These are phyloP conservation scores for Pythium periplocum DNA, from an alignment of 352 stramenopile species.

Conservation along the genomic window DNA sequence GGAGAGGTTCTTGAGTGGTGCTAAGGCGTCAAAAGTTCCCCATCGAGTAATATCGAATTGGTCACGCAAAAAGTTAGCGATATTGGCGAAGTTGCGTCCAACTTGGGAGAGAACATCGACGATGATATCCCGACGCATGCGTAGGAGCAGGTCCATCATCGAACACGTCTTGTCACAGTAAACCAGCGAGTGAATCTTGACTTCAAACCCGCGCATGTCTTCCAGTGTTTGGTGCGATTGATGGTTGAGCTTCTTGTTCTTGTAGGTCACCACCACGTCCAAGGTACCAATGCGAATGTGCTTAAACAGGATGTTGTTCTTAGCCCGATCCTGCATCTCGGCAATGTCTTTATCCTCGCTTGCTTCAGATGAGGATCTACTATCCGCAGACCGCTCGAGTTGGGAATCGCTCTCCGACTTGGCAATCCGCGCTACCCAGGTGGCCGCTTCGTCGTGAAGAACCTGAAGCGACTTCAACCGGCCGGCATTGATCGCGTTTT, in stretches of 20 bases:
- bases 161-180: constrained; percentile 86
- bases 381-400: not conserved
- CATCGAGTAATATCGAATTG: constrained; percentile 69
- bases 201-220: constrained; percentile 80
- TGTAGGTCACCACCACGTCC: constrained; percentile 77
- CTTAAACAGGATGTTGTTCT: constrained; percentile 72
- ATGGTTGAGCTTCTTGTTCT: constrained; percentile 53
- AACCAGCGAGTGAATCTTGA: constrained; percentile 83
- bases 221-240: constrained; percentile 47
- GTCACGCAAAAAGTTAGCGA: constrained; percentile 75
- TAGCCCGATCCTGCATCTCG: constrained; percentile 38
- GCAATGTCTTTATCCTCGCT: constrained; percentile 19
- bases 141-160: constrained; percentile 58
- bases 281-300: constrained; percentile 72
- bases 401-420: constrained; percentile 7
- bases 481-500: constrained; percentile 7
- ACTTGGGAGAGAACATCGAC: constrained; percentile 82
- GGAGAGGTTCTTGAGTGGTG: constrained; percentile 47
- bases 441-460: constrained; percentile 36
- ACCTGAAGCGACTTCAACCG: constrained; percentile 16
- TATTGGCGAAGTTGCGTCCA: constrained; percentile 83
- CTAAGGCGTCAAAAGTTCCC: constrained; percentile 60
- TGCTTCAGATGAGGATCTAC: constrained; percentile 1
- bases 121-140: constrained; percentile 75
- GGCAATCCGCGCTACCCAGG: constrained; percentile 31